phyloP scores from a whole-genome alignment of 371 early-diverging fungal genomes.

The Smittium culicis region DNA sequence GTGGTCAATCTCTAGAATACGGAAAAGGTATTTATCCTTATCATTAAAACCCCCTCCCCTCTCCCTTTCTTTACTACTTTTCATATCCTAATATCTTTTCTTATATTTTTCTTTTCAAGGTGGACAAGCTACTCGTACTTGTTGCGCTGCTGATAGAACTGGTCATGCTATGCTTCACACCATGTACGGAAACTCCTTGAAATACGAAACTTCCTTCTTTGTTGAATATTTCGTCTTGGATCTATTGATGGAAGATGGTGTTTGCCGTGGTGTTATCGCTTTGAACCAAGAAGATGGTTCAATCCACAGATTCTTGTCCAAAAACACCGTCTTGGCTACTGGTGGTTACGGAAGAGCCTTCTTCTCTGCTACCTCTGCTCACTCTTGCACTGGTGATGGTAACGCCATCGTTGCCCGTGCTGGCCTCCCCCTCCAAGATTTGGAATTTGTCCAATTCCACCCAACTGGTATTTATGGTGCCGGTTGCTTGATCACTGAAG shows the following conservation, averaged over 20 bases:
- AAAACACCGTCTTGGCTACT: slow-evolving; percentile 94
- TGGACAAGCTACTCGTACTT: slow-evolving; percentile 95
- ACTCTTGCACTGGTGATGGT: slow-evolving; percentile 97
- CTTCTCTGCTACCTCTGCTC: slow-evolving; percentile 96
- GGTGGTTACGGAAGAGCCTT: slow-evolving; percentile 98
- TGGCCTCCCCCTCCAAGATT: slow-evolving; percentile 84
- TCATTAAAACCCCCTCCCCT: too few species aligned
- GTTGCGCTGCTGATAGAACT: slow-evolving; percentile 97
- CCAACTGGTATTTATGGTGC: slow-evolving; percentile 97
- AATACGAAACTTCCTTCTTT: slow-evolving; percentile 90
- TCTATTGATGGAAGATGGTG: slow-evolving; percentile 94
- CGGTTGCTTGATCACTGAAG: slow-evolving; percentile 96
- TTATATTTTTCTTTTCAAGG: too few species aligned
- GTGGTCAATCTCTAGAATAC: slow-evolving; percentile 86
- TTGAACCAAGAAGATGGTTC: slow-evolving; percentile 96
- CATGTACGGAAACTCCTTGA: slow-evolving; percentile 89
- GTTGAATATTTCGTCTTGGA: slow-evolving; percentile 97
- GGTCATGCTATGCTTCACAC: slow-evolving; percentile 95
- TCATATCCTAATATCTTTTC: too few species aligned
- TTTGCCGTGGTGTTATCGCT: slow-evolving; percentile 91
- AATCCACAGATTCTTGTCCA: slow-evolving; percentile 91
- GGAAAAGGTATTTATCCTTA: slow-evolving; percentile 91
- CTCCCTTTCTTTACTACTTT: too few species aligned
- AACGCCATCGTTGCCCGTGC: slow-evolving; percentile 89
- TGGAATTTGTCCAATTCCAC: slow-evolving; percentile 97